Conservation (phyloP, 495 filamentous ascomycete genomes). For the Neurospora sp. region DNA sequence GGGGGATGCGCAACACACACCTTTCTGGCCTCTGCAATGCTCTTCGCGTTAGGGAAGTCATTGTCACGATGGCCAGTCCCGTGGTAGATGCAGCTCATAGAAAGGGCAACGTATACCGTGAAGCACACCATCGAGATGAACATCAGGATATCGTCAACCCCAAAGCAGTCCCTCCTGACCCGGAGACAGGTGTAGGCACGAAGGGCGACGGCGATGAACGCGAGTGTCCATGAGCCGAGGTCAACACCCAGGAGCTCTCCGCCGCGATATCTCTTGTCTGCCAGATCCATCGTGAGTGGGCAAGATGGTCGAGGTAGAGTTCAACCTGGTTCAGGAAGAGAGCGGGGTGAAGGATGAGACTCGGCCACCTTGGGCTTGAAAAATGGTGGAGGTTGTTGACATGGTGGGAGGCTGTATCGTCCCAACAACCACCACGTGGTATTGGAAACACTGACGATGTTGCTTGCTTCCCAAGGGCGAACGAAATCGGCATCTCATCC, state of each 20-base stretch:
- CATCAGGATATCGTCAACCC: slow-evolving; percentile 11
- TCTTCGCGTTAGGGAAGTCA: background rate
- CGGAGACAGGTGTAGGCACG: slow-evolving; percentile 8
- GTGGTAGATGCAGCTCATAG: slow-evolving; percentile 3
- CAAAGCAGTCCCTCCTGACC: slow-evolving; percentile 8
- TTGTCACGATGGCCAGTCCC: slow-evolving; percentile 2
- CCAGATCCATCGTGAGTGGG: background rate
- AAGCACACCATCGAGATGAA: slow-evolving; percentile 2
- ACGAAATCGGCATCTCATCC: background rate
- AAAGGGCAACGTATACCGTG: slow-evolving; percentile 3
- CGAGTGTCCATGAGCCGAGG: background rate
- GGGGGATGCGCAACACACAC: background rate
- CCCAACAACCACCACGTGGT: background rate
- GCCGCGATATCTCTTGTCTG: background rate
- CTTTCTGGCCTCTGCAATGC: background rate
- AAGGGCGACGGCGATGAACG: slow-evolving; percentile 2
- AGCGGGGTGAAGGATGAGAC: background rate
- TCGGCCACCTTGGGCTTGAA: background rate
- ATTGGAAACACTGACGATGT: background rate
- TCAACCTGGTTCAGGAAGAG: background rate
- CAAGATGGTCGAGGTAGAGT: background rate
- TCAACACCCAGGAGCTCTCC: slow-evolving; percentile 2
- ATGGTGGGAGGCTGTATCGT: background rate
- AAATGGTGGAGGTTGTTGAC: background rate
- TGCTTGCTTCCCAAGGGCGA: background rate